Conservation (phyloP, 768 basidiomycete species). For the Pulveroboletus ravenelii region DNA sequence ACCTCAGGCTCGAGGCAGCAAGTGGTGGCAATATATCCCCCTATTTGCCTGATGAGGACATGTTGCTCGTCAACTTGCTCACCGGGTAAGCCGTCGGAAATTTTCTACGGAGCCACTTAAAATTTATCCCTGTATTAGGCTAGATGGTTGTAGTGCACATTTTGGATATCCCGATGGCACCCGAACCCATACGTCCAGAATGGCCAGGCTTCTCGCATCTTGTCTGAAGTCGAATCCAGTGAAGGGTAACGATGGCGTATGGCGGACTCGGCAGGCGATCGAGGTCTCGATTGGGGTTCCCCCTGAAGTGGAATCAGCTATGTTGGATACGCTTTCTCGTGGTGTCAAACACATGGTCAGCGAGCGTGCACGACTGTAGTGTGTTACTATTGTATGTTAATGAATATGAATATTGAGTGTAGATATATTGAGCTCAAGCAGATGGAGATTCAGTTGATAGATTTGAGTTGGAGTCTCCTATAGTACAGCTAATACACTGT, state of each 20-base stretch:
- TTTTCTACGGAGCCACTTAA: no score
- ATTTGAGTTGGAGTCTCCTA: no score
- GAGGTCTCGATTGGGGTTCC: conserved; percentile 19
- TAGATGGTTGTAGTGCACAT: conserved; percentile 14
- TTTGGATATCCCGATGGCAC: conserved; percentile 14
- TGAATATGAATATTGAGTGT: no score
- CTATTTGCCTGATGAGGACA: neutral
- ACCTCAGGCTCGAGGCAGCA: conserved; percentile 11
- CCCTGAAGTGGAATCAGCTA: conserved; percentile 12
- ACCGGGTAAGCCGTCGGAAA: conserved; percentile 3
- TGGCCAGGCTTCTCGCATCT: conserved; percentile 4
- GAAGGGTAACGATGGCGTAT: conserved; percentile 10
- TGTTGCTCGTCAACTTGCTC: conserved; percentile 16
- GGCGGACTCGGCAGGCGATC: conserved; percentile 4
- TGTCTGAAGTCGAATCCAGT: conserved; percentile 15
- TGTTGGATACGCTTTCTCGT: conserved; percentile 5
- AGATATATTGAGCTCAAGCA: no score
- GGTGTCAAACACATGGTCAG: conserved; percentile 4
- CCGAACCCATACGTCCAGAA: conserved; percentile 6
- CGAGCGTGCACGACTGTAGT: neutral
- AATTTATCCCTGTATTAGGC: neutral
- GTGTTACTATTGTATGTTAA: neutral
- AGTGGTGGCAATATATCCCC: conserved; percentile 10
- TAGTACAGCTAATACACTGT: no score
- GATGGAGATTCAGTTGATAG: no score